Evolutionary conservation across 2,329 filamentous ascomycete species (phyloP).

Genomic region (Phaeosphaeriaceae sp.): DNA sequence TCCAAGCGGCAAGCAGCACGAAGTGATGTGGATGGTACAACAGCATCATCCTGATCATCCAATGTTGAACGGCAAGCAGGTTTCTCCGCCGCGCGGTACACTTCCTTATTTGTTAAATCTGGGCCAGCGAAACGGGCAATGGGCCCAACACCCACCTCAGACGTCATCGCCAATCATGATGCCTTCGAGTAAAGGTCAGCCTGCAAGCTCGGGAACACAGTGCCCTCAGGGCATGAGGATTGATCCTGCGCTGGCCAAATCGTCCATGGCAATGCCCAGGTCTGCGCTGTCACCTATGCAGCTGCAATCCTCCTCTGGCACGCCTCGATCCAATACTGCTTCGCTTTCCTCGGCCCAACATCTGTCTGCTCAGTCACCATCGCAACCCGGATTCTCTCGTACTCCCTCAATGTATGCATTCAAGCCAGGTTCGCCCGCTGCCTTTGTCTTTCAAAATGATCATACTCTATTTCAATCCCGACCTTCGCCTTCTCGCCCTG

Average conservation of each 20-base stretch:
- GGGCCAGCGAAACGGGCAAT: not conserved
- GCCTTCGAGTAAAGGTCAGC: not conserved
- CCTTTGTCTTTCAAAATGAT: not conserved
- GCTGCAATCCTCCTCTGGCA: not conserved
- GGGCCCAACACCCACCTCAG: not conserved
- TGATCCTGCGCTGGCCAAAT: not conserved
- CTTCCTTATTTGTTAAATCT: not conserved
- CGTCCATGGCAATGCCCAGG: not conserved
- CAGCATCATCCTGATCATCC: not conserved
- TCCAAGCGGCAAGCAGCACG: not conserved
- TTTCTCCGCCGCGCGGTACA: not conserved
- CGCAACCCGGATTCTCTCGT: not conserved
- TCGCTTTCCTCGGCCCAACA: not conserved
- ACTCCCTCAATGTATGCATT: not conserved
- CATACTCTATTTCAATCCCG: not conserved
- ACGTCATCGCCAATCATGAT: not conserved
- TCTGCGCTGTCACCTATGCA: not conserved
- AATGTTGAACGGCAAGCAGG: not conserved
- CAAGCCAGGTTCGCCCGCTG: not conserved
- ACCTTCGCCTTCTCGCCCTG: not conserved
- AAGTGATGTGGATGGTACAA: not conserved
- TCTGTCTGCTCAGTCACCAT: not conserved
- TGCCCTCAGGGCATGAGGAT: not conserved
- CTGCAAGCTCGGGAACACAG: not conserved
- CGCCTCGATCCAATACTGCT: not conserved